Evolutionary conservation across 1,139 yeast genomes (phyloP), one percentile per base, ranked within the genome.

Genomic region (Eremothecium coryli): DNA sequence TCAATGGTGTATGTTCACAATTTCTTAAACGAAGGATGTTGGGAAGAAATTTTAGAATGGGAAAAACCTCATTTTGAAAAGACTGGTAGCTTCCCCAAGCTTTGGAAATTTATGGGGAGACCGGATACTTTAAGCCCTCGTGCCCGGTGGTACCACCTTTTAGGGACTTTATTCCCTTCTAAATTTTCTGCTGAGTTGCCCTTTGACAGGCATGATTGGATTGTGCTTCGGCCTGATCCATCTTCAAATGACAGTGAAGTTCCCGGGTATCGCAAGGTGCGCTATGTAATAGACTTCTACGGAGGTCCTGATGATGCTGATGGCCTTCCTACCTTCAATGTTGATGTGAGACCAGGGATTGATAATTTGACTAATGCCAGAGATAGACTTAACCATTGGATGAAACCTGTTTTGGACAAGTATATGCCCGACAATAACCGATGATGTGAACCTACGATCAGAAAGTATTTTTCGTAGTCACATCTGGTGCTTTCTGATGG

Each of bases 171-270:
- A 3, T 81, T 79, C 63, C 97, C 98, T 1, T 64, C 69, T 12
- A 68, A 71, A 11, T 88, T 76, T 61, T 81, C 76, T 41, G 64
- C 78, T 1, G 80, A 80, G 40, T 84, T 93, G 4, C 99, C 99
- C 5, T 93, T 93, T 53, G 99, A 93, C 59, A 76, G 98, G 58
- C 99, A 93, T 52, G 99, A 93, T 61, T 93, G 99, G 99, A 82
- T 94, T 3, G 95, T 93, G 5, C 67, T 88, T 48, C 70, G 99
- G 48, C 68, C 61, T 43, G 44, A 49, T 30, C 57, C 55, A 2
- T 37, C 32, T 13, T 42, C 52, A 4, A 41, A 53, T 1, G 54
- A 52, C 30, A 50, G 48, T 2, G 48, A 57, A 9, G 60, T 62
- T 25, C 66, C 64, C 2, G 54, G 61, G 1, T 71, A 88, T 82